These are phyloP conservation scores for Scheffersomyces quercinus DNA, from an alignment of 1,139 yeast genomes.

Conservation along the genomic window DNA sequence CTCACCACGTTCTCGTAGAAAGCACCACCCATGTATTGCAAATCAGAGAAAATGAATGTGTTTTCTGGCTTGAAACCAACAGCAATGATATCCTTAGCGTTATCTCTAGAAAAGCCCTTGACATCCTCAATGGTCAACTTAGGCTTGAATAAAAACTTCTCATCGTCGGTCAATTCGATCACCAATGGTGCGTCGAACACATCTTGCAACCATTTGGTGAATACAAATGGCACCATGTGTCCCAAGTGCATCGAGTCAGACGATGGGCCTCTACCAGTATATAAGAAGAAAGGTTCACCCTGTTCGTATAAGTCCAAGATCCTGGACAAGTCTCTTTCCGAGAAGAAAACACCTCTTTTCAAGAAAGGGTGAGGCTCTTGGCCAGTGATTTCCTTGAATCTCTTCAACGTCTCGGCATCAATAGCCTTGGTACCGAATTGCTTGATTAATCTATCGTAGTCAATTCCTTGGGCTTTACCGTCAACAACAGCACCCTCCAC, in stretches of 20 bases:
- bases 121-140: slow-evolving; percentile 88
- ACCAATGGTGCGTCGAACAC: slow-evolving; percentile 97
- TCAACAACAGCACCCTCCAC: slow-evolving; percentile 98
- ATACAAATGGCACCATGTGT: slow-evolving; percentile 92
- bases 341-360: slow-evolving; percentile 89
- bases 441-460: slow-evolving; percentile 80
- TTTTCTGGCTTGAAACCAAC: slow-evolving; percentile 94
- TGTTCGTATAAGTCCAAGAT: slow-evolving; percentile 89
- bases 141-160: slow-evolving; percentile 92
- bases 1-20: slow-evolving; percentile 93
- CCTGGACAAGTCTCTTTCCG: slow-evolving; percentile 81
- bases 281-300: slow-evolving; percentile 92
- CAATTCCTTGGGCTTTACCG: slow-evolving; percentile 85
- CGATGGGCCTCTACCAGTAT: slow-evolving; percentile 98
- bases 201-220: slow-evolving; percentile 97
- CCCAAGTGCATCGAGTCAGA: slow-evolving; percentile 96
- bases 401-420: slow-evolving; percentile 64
- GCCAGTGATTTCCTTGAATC: slow-evolving; percentile 85
- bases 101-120: slow-evolving; percentile 71
- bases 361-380: slow-evolving; percentile 89
- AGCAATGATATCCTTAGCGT: slow-evolving; percentile 91
- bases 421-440: slow-evolving; percentile 87
- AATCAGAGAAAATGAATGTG: slow-evolving; percentile 91
- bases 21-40: slow-evolving; percentile 89
- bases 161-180: slow-evolving; percentile 95